These are phyloP conservation scores for Apiospora pterosperma DNA, from an alignment of 2,329 filamentous ascomycete species.

Conservation along the genomic window DNA sequence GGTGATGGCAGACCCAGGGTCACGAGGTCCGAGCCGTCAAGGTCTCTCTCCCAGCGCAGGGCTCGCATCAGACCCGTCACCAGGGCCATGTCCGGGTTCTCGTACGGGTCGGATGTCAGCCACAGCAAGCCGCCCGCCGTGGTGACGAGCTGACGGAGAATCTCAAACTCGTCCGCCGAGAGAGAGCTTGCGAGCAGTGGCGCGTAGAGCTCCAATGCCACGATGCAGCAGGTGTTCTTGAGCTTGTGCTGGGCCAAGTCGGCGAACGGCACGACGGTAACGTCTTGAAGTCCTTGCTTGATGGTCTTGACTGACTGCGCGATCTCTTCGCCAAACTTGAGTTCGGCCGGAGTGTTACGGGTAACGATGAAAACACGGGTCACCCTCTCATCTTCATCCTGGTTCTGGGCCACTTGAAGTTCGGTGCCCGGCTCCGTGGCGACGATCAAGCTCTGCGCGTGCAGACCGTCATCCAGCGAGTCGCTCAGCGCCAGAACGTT, in stretches of 20 bases:
- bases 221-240: not conserved
- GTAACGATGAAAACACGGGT: not conserved
- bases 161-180: constrained; percentile 3
- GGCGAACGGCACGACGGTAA: not conserved
- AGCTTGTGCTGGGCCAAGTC: not conserved
- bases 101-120: not conserved
- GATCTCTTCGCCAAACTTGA: not conserved
- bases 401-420: not conserved
- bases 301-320: not conserved
- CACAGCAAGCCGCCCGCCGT: constrained; percentile 4
- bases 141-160: constrained; percentile 9
- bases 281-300: not conserved
- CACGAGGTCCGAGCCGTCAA: not conserved
- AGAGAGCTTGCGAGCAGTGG: not conserved
- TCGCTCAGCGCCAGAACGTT: not conserved
- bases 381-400: not conserved
- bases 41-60: constrained; percentile 9
- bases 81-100: constrained; percentile 6
- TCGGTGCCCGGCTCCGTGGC: not conserved
- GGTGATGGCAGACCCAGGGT: not conserved
- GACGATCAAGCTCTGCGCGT: constrained; percentile 2
- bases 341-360: not conserved
- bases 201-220: not conserved
- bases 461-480: not conserved
- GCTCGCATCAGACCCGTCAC: constrained; percentile 12